Evolutionary conservation across 164 flowering plant species (phyloP), one percentile per base, ranked within the genome.

Genomic region (Kalanchoe fedtschenkoi): DNA sequence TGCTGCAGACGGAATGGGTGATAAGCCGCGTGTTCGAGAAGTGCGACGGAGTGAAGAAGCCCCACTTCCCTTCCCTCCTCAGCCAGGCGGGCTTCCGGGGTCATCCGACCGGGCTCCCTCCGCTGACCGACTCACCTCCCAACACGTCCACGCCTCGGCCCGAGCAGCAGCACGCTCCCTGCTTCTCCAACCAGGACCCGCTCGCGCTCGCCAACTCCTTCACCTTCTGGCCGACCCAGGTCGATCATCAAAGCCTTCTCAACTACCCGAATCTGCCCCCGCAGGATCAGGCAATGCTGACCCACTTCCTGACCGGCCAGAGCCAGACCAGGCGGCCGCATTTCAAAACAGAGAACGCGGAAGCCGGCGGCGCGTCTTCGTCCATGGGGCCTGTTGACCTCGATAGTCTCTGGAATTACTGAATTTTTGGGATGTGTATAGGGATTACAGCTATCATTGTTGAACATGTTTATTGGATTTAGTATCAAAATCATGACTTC

Each of bases 1-100:
- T 73, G 68, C 41, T 75, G 71, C 79, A 95, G 99, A 88, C 88
- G 70, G 99, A 95, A 63, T 95, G 99, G 99, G 97, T 88, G 66
- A 85, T 91, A n/a, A 75, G 87, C 69, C 81, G 99, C 76, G 80
- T 95, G 5, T 95, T 90, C 63, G 77, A 95, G 30, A 95, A 95
- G 80, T 82, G 73, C 61, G 61, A 77, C 4, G 81, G 85, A n/a
- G 96, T 87, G 66, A 95, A 88, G 83, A 95, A 87, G 62, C 70
- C 65, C n/a, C 81, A 65, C 21, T 66, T 85, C 16, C 62, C 91
- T 34, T 86, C 87, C 2, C 29, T 87, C 6, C 32, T 72, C 61
- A 75, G 81, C 60, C 5, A 73, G 61, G 74, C 72, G 33, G 63
- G 85, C 1, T 65, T 54, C 6, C 82, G 68, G 54, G 74, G 66